phyloP scores from a whole-genome alignment of 1,284 basidiomycete genomes.

The Pisolithus thermaeus region DNA sequence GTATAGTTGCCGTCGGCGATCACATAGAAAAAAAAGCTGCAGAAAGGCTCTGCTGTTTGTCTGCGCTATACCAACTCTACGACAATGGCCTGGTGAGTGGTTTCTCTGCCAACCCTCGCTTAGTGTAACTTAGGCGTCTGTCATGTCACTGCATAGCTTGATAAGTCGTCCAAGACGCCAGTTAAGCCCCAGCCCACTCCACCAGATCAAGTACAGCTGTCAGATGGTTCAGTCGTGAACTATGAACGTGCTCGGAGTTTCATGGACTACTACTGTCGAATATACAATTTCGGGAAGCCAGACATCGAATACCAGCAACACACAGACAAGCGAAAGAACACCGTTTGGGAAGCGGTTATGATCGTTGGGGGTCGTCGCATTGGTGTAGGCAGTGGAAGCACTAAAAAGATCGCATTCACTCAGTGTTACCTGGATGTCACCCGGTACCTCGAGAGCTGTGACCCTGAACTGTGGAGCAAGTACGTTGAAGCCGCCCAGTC shows the following conservation, averaged over 20 bases:
- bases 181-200: slow-evolving; percentile 6
- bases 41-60: slow-evolving; percentile 70
- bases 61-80: slow-evolving; percentile 66
- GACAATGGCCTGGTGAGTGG: slow-evolving; percentile 47
- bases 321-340: slow-evolving; percentile 21
- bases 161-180: slow-evolving; percentile 24
- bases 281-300: slow-evolving; percentile 77
- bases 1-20: slow-evolving; percentile 59
- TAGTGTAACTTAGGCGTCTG: background rate
- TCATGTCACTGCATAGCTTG: slow-evolving; percentile 15
- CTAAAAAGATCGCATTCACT: slow-evolving; percentile 74
- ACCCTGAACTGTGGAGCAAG: slow-evolving; percentile 73
- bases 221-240: slow-evolving; percentile 61
- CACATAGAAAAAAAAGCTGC: slow-evolving; percentile 62
- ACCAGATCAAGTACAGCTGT: slow-evolving; percentile 38
- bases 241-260: slow-evolving; percentile 83
- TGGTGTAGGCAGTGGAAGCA: slow-evolving; percentile 65
- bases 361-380: slow-evolving; percentile 75
- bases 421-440: slow-evolving; percentile 86
- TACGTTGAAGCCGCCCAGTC: slow-evolving; percentile 58
- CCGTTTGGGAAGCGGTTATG: slow-evolving; percentile 78
- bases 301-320: slow-evolving; percentile 56
- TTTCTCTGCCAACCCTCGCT: slow-evolving; percentile 1
- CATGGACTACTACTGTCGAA: slow-evolving; percentile 92
- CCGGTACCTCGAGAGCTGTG: slow-evolving; percentile 81